Conservation (phyloP, 208 protist genomes). For the Trypanosoma congolense region DNA sequence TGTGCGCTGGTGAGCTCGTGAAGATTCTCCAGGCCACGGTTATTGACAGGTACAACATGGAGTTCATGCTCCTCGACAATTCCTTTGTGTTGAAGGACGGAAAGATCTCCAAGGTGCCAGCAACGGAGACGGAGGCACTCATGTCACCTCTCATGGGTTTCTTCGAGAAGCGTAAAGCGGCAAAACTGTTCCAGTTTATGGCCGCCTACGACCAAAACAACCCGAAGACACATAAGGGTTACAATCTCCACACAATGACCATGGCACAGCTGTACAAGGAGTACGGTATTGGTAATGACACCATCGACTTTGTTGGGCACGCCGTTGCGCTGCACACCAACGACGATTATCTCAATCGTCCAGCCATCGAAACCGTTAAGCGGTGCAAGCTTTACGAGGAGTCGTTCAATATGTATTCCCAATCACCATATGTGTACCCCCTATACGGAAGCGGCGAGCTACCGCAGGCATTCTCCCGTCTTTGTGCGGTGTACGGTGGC, state of each 20-base stretch:
- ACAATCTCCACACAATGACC: conserved; percentile 85
- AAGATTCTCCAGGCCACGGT: conserved; percentile 97
- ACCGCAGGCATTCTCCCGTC: conserved; percentile 96
- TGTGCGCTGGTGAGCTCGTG: conserved; percentile 95
- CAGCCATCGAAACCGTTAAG: conserved; percentile 92
- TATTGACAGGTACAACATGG: conserved; percentile 97
- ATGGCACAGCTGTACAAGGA: conserved; percentile 95
- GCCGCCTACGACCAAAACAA: conserved; percentile 84
- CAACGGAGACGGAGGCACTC: conserved; percentile 94
- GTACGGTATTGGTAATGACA: conserved; percentile 92
- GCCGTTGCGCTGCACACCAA: conserved; percentile 88
- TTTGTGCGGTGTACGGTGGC: conserved; percentile 93
- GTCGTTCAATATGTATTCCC: conserved; percentile 92
- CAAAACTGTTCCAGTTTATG: conserved; percentile 93
- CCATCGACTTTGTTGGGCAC: conserved; percentile 98
- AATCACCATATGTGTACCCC: conserved; percentile 99
- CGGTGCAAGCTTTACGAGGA: conserved; percentile 95
- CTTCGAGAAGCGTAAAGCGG: conserved; percentile 96
- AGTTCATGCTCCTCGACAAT: conserved; percentile 98
- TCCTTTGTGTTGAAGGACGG: conserved; percentile 95
- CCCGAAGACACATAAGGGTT: conserved; percentile 88
- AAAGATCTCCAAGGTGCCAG: conserved; percentile 98
- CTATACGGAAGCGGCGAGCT: conserved; percentile 99
- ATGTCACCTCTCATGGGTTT: conserved; percentile 96
- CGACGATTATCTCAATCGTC: conserved; percentile 92